Percentiles rank a stretch among this genome's conserved stretches.
phyloP scores from a whole-genome alignment of 2,329 filamentous ascomycete species.

The Alternaria arborescens region DNA sequence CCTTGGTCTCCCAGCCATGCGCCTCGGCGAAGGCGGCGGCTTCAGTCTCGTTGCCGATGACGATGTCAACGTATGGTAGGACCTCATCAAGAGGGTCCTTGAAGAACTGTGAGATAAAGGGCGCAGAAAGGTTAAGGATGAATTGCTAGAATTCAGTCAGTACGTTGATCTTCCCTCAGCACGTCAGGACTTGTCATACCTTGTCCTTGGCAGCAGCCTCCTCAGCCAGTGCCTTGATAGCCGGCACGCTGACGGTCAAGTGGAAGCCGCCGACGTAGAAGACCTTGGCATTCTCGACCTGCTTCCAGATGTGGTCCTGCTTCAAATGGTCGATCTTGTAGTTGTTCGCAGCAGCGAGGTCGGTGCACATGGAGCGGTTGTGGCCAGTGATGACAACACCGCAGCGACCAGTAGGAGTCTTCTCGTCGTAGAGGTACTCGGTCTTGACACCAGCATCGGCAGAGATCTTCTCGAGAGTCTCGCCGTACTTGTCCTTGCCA shows the following conservation, averaged over 20 bases:
- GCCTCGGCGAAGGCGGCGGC: conserved; percentile 85
- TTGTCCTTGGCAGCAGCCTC: conserved; percentile 92
- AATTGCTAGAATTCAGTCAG: conserved; percentile 63
- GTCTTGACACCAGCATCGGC: conserved; percentile 87
- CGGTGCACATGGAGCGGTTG: conserved; percentile 93
- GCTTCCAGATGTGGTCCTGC: conserved; percentile 87
- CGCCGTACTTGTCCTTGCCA: conserved; percentile 94
- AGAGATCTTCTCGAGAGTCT: conserved; percentile 85
- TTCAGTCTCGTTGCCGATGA: conserved; percentile 97
- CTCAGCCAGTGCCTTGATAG: conserved; percentile 87
- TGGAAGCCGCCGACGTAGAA: conserved; percentile 98
- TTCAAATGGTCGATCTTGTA: conserved; percentile 96
- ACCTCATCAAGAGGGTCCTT: conserved; percentile 90
- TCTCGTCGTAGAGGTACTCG: conserved; percentile 91
- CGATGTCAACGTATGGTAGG: conserved; percentile 91
- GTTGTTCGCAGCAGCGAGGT: conserved; percentile 94
- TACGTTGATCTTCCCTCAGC: not conserved
- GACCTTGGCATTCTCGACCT: conserved; percentile 86
- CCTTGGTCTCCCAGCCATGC: conserved; percentile 75
- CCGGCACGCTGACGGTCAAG: conserved; percentile 92
- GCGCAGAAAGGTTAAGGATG: conserved; percentile 89
- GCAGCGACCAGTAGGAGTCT: conserved; percentile 87
- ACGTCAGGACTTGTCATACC: conserved; percentile 54
- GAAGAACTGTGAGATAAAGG: conserved; percentile 98
- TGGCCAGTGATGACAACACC: conserved; percentile 97